phyloP scores from a whole-genome alignment of 371 early-diverging fungal species.

The Quaeritorhiza haematococci region DNA sequence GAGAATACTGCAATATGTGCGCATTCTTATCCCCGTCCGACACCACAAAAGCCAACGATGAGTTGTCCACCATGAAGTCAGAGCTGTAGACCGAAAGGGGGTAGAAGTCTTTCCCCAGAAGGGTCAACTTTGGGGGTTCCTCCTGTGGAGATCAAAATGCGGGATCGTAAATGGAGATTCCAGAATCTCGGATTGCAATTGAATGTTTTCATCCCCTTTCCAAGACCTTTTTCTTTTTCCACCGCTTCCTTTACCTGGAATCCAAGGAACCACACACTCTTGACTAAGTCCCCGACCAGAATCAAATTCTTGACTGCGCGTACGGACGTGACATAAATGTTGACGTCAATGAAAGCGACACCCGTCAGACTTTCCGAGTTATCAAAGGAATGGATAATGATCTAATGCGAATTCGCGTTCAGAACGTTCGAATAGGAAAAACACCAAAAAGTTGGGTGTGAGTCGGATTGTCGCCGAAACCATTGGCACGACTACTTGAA shows the following conservation, averaged over 20 bases:
- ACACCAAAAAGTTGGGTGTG: too few species aligned
- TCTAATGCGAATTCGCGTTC: too few species aligned
- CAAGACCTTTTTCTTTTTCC: background rate
- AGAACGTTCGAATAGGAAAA: too few species aligned
- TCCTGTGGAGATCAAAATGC: slow-evolving; percentile 47
- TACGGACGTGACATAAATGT: slow-evolving; percentile 82
- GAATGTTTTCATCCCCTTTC: background rate
- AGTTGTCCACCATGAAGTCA: slow-evolving; percentile 75
- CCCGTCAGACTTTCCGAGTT: slow-evolving; percentile 84
- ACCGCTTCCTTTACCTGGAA: slow-evolving; percentile 66
- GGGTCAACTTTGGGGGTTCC: slow-evolving; percentile 83
- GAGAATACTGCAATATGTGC: slow-evolving; percentile 79
- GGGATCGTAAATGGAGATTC: background rate
- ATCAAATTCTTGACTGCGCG: slow-evolving; percentile 85
- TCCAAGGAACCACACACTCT: slow-evolving; percentile 88
- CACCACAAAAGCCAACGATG: slow-evolving; percentile 66
- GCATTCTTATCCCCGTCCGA: slow-evolving; percentile 81
- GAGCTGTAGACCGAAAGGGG: slow-evolving; percentile 62
- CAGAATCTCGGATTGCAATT: background rate
- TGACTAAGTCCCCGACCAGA: slow-evolving; percentile 86
- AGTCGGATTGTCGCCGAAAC: too few species aligned
- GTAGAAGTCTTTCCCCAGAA: slow-evolving; percentile 87
- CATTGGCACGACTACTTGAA: too few species aligned
- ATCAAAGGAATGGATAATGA: slow-evolving; percentile 87
- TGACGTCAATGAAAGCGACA: slow-evolving; percentile 95